These are phyloP conservation scores for Glarea lozoyensis DNA, from an alignment of 495 filamentous ascomycete species.

Conservation along the genomic window DNA sequence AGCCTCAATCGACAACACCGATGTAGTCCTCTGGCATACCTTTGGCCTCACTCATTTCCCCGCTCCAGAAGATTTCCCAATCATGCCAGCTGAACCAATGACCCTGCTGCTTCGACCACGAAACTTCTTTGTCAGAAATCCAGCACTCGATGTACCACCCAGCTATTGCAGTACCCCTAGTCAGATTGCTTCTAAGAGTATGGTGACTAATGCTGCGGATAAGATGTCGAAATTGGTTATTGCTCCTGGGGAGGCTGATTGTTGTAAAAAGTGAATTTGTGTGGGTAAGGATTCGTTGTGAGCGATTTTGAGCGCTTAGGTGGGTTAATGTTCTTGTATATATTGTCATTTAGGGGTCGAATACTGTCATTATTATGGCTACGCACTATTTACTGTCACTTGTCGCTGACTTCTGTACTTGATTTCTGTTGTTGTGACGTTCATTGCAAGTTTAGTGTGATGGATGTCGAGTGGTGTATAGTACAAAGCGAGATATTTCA, in stretches of 20 bases:
- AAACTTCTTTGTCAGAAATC: constrained; percentile 83
- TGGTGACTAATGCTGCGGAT: constrained; percentile 36
- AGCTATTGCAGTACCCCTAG: constrained; percentile 68
- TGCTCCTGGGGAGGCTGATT: constrained; percentile 22
- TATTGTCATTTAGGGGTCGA: too few species aligned
- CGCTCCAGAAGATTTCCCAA: constrained; percentile 83
- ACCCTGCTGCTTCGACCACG: constrained; percentile 73
- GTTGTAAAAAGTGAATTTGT: constrained; percentile 18
- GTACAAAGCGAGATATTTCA: too few species aligned
- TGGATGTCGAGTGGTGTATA: too few species aligned
- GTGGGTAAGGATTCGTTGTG: neutral
- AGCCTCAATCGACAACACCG: constrained; percentile 69
- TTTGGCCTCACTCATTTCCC: constrained; percentile 94
- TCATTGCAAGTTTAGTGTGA: too few species aligned
- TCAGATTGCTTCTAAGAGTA: constrained; percentile 46
- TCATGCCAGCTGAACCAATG: constrained; percentile 93
- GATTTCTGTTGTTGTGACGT: too few species aligned
- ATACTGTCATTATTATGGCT: too few species aligned
- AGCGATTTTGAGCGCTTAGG: too few species aligned
- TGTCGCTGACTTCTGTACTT: too few species aligned
- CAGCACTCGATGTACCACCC: constrained; percentile 79
- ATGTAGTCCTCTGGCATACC: constrained; percentile 94
- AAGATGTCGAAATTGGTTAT: constrained; percentile 37
- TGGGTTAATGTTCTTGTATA: neutral
- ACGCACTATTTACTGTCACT: too few species aligned